Conservation (phyloP, 2,329 filamentous ascomycete genomes). For the Colletotrichum caudatum region DNA sequence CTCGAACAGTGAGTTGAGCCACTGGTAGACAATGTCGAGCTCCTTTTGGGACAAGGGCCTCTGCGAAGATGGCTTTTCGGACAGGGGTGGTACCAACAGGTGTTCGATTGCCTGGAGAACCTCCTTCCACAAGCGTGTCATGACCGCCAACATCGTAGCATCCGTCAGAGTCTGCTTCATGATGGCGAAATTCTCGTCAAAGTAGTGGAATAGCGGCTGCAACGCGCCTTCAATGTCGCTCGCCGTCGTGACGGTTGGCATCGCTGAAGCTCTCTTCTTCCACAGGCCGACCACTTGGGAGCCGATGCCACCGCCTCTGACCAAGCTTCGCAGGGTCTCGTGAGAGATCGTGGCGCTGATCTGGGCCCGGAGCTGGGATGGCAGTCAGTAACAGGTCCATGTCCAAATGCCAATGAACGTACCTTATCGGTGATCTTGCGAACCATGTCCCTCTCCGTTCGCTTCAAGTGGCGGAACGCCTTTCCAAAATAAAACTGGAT, state of each 20-base stretch:
- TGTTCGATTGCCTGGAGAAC: conserved; percentile 91
- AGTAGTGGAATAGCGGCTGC: conserved; percentile 89
- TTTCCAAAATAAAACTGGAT: conserved; percentile 99
- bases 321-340: conserved; percentile 79
- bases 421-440: conserved; percentile 98
- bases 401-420: conserved; percentile 45
- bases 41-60: conserved; percentile 87
- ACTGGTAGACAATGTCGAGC: conserved; percentile 93
- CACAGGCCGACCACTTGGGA: conserved; percentile 79
- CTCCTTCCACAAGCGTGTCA: conserved; percentile 98
- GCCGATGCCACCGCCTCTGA: conserved; percentile 76
- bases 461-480: conserved; percentile 93
- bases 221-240: conserved; percentile 84
- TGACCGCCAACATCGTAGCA: conserved; percentile 97
- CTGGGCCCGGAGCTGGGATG: conserved; percentile 82
- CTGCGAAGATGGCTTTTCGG: conserved; percentile 92
- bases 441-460: conserved; percentile 98
- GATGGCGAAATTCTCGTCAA: conserved; percentile 98
- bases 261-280: conserved; percentile 69
- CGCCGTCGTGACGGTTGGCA: conserved; percentile 69
- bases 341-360: conserved; percentile 90
- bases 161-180: conserved; percentile 98
- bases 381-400: conserved; percentile 42
- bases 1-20: conserved; percentile 88
- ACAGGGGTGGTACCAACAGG: conserved; percentile 90